Evolutionary conservation across 805 yeast genomes (phyloP).

Genomic region (Tetrapisispora pingtungensis): DNA sequence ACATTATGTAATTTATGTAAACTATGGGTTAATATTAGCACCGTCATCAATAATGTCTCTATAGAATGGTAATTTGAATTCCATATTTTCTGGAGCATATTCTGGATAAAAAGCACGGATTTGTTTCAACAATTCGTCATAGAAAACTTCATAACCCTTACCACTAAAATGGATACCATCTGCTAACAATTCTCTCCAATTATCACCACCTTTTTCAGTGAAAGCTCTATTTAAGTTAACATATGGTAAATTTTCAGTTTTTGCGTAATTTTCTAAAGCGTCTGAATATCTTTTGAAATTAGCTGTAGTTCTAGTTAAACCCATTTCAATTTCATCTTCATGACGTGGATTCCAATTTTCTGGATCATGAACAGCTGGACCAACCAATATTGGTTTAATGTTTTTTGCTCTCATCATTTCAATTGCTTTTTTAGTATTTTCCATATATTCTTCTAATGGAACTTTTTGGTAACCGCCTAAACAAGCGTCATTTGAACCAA

Average conservation of each 20-base stretch:
- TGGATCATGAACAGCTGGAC: conserved; percentile 50
- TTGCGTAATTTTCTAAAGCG: conserved; percentile 39
- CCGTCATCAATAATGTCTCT: conserved; percentile 25
- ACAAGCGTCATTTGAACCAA: conserved; percentile 75
- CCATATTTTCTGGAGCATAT: conserved; percentile 32
- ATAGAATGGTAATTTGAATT: conserved; percentile 33
- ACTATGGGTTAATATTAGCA: conserved; percentile 10
- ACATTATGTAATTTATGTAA: no score
- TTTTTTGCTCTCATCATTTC: conserved; percentile 31
- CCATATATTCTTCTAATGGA: conserved; percentile 37
- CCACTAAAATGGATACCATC: conserved; percentile 58
- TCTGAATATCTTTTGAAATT: conserved; percentile 41
- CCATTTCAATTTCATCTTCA: conserved; percentile 28
- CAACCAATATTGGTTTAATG: conserved; percentile 47
- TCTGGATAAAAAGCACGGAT: conserved; percentile 41
- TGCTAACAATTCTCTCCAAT: conserved; percentile 33
- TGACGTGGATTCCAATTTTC: conserved; percentile 31
- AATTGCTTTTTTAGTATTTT: conserved; percentile 40
- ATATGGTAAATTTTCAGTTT: conserved; percentile 38
- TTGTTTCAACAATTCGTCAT: conserved; percentile 32
- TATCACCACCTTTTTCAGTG: conserved; percentile 27
- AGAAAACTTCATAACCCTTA: conserved; percentile 42
- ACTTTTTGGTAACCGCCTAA: conserved; percentile 39
- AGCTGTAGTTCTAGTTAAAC: conserved; percentile 38
- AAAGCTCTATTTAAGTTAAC: conserved; percentile 45